Base-by-base conservation (phyloP, 495 filamentous ascomycete genomes). In the Clavariopsis aquatica region DNA sequence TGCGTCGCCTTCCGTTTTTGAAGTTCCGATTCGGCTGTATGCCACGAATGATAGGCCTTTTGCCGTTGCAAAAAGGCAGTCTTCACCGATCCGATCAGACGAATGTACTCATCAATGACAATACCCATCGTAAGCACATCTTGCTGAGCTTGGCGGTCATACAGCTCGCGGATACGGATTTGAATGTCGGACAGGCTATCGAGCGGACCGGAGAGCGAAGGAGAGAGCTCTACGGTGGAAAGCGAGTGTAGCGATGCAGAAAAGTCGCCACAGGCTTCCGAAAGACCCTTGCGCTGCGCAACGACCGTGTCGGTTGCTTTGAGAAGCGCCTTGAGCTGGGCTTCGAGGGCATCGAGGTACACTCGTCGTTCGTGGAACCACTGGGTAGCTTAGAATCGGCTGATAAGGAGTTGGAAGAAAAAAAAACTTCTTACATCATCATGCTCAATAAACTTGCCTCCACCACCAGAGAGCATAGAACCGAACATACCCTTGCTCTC, bases 341-440 rank as follows among this genome's bases (percentile, higher is more conserved):
- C 92, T 77, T 98, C 94, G 27, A 98, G 81, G 15, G 93, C 92
- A 74, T 98, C 94, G 19, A 98, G 84, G 69, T 98, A 98, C 53
- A 96, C 82, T 69, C 85, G 88, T 47, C 95, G 92, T 65, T 98
- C 95, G 71, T 97, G 95, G 80, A 98, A 98, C 93, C 93, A 98
- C 91, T 58, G 15, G 1, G 28, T 55, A n/a, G 46, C 51, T 69
- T 22, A 65, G 53, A 15, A 17, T 26, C 13, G 27, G n/a, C n/a
- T n/a, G n/a, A n/a, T n/a, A n/a, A 34, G 19, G 4, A 15, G 4
- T 20, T 3, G 29, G 20, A 7, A 29, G 19, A 10, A 24, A 9
- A 41, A 23, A 15, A 10, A 20, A 24, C 7, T 62, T 82, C 87
- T 82, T 79, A 94, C 91, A 76, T 98, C 94, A 77, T 98, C 94